A percentile compares a stretch with the other conserved stretches of the same genome.
Conservation (phyloP, 2,329 filamentous ascomycete species). For the Claviceps africana region DNA sequence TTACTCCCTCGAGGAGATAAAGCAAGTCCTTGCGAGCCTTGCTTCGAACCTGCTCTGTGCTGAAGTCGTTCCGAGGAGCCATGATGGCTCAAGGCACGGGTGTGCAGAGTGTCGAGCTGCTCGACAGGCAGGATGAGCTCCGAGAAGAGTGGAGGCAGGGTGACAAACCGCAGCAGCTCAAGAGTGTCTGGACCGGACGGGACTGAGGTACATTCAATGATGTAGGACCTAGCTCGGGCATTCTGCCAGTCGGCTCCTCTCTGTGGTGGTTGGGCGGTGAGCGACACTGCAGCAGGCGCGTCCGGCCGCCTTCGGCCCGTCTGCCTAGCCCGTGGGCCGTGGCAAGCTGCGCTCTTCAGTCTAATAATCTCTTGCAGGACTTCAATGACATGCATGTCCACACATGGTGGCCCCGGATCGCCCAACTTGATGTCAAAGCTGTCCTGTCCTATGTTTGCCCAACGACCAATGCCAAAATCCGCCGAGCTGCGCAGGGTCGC, state of each 20-base stretch:
- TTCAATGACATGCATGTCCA: background rate
- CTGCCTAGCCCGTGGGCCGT: background rate
- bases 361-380: background rate
- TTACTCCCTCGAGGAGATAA: slow-evolving; percentile 85
- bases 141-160: slow-evolving; percentile 3
- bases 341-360: background rate
- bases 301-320: background rate
- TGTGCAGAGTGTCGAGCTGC: background rate
- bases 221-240: too few species aligned
- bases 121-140: background rate
- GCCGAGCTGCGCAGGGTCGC: too few species aligned
- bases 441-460: background rate
- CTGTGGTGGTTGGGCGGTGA: slow-evolving; percentile 5
- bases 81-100: slow-evolving; percentile 38
- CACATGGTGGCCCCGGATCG: background rate
- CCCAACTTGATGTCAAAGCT: background rate
- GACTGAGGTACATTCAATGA: too few species aligned
- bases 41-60: slow-evolving; percentile 60
- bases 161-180: slow-evolving; percentile 1
- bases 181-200: too few species aligned
- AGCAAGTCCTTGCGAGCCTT: slow-evolving; percentile 81
- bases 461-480: background rate
- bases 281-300: background rate
- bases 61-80: slow-evolving; percentile 58
- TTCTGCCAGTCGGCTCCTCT: background rate